These are phyloP conservation scores for Penicillium flavigenum DNA, from an alignment of 495 filamentous ascomycete species.

Conservation along the genomic window DNA sequence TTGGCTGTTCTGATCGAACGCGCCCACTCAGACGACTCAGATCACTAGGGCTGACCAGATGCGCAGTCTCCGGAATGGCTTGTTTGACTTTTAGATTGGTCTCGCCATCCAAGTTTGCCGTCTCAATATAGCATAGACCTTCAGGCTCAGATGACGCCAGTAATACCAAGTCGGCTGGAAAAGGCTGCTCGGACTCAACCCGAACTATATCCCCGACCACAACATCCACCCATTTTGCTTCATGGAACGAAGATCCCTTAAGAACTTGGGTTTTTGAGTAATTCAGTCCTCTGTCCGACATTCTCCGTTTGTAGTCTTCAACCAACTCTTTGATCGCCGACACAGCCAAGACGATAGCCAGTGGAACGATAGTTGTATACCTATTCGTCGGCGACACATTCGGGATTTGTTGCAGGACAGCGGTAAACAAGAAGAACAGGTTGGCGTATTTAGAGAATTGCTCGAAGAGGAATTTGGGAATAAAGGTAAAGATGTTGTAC, in stretches of 20 bases:
- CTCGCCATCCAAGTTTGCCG: conserved; percentile 95
- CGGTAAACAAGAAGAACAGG: conserved; percentile 98
- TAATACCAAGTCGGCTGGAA: conserved; percentile 91
- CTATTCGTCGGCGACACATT: conserved; percentile 89
- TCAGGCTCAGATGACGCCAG: conserved; percentile 96
- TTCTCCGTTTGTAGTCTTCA: conserved; percentile 89
- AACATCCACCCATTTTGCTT: conserved; percentile 91
- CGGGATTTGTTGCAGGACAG: conserved; percentile 92
- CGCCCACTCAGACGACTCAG: conserved; percentile 83
- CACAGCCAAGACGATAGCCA: conserved; percentile 83
- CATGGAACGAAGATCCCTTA: conserved; percentile 79
- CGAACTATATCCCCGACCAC: conserved; percentile 91
- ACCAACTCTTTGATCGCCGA: conserved; percentile 94
- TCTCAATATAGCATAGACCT: conserved; percentile 98
- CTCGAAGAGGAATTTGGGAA: conserved; percentile 97
- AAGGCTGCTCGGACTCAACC: conserved; percentile 93
- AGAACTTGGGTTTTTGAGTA: conserved; percentile 82
- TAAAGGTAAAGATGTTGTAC: conserved; percentile 92
- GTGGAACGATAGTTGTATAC: conserved; percentile 93
- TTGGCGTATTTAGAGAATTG: conserved; percentile 99
- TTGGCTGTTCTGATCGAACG: conserved; percentile 92
- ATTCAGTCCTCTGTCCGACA: conserved; percentile 84
- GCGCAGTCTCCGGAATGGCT: conserved; percentile 88
- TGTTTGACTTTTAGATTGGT: conserved; percentile 99
- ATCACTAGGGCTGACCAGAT: conserved; percentile 82